phyloP scores from a whole-genome alignment of 2,329 filamentous ascomycete species.

The Zopfia rhizophila region DNA sequence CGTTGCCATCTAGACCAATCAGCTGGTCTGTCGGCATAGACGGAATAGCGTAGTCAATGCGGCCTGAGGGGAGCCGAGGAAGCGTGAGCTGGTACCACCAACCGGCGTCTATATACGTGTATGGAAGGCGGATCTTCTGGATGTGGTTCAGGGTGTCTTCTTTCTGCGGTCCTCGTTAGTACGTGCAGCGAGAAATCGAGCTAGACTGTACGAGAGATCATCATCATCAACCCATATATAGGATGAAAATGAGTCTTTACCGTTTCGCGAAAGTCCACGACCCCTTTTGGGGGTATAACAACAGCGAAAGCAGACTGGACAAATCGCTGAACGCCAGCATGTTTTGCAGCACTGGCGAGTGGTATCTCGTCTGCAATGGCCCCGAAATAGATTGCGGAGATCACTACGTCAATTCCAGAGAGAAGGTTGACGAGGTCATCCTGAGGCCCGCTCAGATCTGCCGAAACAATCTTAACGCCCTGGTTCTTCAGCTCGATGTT shows the following conservation, averaged over 20 bases:
- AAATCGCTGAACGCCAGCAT: slow-evolving; percentile 43
- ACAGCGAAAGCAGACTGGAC: no score
- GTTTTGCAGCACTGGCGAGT: slow-evolving; percentile 39
- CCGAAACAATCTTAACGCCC: slow-evolving; percentile 57
- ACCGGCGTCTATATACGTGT: slow-evolving; percentile 66
- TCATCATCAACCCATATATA: no score
- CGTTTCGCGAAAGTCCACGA: no score
- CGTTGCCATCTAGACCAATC: slow-evolving; percentile 53
- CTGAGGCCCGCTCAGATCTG: slow-evolving; percentile 56
- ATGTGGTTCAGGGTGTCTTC: slow-evolving; percentile 62
- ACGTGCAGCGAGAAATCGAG: no score
- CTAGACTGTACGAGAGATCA: no score
- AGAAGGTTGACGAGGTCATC: slow-evolving; percentile 57
- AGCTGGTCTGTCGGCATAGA: background rate
- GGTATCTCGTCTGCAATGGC: slow-evolving; percentile 41
- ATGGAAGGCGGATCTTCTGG: slow-evolving; percentile 60
- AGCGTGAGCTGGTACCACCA: slow-evolving; percentile 66
- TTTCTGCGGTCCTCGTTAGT: no score
- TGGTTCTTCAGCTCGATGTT: slow-evolving; percentile 52
- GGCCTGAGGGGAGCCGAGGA: slow-evolving; percentile 57
- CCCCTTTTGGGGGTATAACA: no score
- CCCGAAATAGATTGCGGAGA: slow-evolving; percentile 50
- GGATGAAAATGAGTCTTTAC: no score
- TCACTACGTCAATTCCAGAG: slow-evolving; percentile 47
- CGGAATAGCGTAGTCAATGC: slow-evolving; percentile 54